Evolutionary conservation across 148 eudicot genomes (phyloP).

Genomic region (Agrostemma githago): DNA sequence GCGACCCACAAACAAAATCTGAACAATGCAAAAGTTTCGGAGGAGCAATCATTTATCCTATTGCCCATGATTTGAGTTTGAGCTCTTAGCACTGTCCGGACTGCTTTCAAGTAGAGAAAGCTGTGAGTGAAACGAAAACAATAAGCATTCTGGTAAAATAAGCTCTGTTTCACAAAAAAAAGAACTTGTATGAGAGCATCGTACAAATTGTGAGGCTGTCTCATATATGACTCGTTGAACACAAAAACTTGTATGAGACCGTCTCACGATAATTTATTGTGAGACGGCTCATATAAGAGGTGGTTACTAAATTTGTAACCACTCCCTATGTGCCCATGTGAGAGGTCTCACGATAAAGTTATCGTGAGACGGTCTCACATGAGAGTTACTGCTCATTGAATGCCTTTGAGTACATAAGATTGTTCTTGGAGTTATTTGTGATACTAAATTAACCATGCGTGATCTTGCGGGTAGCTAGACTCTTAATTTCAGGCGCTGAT

Average conservation of each 20-base stretch:
- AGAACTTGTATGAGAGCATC: too few relatives aligned
- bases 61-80: neutral
- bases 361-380: too few relatives aligned
- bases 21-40: neutral
- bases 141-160: neutral
- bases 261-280: too few relatives aligned
- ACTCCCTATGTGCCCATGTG: too few relatives aligned
- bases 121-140: neutral
- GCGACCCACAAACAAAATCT: neutral
- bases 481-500: constrained; percentile 13
- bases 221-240: too few relatives aligned
- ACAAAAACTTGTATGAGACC: too few relatives aligned
- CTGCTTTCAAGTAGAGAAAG: neutral
- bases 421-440: neutral
- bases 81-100: neutral
- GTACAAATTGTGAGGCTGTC: too few relatives aligned
- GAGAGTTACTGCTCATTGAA: neutral
- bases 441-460: neutral
- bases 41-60: neutral
- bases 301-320: too few relatives aligned
- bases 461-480: neutral
- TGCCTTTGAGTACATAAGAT: neutral
- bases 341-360: too few relatives aligned
- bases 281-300: too few relatives aligned
- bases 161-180: too few relatives aligned